Conservation (phyloP, 1,139 yeast genomes). For the Arxiozyma telluris region DNA sequence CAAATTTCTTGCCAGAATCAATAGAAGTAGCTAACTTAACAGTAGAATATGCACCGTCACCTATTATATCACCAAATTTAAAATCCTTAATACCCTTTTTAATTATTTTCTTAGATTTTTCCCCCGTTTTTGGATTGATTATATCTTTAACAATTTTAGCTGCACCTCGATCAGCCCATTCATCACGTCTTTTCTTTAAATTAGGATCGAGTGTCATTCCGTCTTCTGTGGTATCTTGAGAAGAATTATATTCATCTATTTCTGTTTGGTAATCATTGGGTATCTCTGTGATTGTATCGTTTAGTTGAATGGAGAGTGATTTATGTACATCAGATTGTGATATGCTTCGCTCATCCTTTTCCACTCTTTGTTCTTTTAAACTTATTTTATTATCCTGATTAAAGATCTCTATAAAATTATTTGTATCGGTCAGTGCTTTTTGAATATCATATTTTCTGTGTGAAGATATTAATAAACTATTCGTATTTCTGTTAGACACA, state of each 20-base stretch:
- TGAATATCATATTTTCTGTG: constrained; percentile 10
- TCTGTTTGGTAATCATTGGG: not conserved
- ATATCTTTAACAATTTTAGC: constrained; percentile 42
- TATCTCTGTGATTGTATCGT: not conserved
- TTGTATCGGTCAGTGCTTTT: constrained; percentile 23
- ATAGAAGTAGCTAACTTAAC: constrained; percentile 63
- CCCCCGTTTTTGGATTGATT: constrained; percentile 39
- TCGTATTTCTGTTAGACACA: constrained; percentile 16
- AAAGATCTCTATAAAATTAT: constrained; percentile 21
- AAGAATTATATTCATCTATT: not conserved
- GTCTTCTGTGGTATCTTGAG: not conserved
- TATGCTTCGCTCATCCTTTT: constrained; percentile 1
- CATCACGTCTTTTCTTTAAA: constrained; percentile 17
- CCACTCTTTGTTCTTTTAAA: not conserved
- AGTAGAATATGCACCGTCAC: constrained; percentile 78
- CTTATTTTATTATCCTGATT: constrained; percentile 5
- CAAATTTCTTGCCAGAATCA: constrained; percentile 48
- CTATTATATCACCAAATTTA: constrained; percentile 60
- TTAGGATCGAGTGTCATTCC: constrained; percentile 7
- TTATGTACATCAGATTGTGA: constrained; percentile 9
- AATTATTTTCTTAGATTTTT: constrained; percentile 38
- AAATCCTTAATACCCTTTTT: constrained; percentile 48
- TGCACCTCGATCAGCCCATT: constrained; percentile 39
- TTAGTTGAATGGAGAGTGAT: not conserved
- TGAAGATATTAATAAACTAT: constrained; percentile 7